phyloP scores from a whole-genome alignment of 306 rosid species.

The Citrullus colocynthis region DNA sequence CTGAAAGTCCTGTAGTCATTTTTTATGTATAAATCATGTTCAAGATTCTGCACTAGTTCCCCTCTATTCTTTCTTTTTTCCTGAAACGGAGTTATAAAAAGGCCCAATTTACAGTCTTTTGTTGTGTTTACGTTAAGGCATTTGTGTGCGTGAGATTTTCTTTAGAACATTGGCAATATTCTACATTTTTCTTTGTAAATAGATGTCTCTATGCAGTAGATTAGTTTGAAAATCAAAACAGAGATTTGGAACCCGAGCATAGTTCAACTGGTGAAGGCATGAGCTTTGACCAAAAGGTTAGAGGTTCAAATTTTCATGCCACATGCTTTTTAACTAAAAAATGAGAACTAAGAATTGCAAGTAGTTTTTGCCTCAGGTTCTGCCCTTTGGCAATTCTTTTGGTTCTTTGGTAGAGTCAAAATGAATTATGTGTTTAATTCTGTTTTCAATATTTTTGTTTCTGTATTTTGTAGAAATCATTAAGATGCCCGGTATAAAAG shows the following conservation, averaged over 20 bases:
- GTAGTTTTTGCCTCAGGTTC: background rate
- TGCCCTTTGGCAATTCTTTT: background rate
- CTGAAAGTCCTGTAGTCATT: background rate
- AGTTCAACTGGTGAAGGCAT: background rate
- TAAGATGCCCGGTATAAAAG: background rate
- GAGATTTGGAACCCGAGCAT: background rate
- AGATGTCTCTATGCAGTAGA: background rate
- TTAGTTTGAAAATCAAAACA: background rate
- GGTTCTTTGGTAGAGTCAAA: background rate
- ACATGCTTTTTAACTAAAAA: background rate
- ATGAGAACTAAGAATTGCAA: background rate
- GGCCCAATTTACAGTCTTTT: background rate
- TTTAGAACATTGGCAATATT: background rate
- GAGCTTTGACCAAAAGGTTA: background rate
- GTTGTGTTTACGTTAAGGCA: background rate
- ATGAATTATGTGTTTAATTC: background rate
- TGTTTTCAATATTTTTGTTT: background rate
- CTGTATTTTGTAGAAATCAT: background rate
- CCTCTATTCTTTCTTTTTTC: background rate
- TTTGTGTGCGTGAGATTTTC: background rate
- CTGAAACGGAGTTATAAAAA: background rate
- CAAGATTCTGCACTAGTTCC: background rate
- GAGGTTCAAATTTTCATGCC: background rate
- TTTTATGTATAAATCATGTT: background rate
- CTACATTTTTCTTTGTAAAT: background rate